phyloP scores from a whole-genome alignment of 1,284 basidiomycete genomes.

The Trametes polyzona region DNA sequence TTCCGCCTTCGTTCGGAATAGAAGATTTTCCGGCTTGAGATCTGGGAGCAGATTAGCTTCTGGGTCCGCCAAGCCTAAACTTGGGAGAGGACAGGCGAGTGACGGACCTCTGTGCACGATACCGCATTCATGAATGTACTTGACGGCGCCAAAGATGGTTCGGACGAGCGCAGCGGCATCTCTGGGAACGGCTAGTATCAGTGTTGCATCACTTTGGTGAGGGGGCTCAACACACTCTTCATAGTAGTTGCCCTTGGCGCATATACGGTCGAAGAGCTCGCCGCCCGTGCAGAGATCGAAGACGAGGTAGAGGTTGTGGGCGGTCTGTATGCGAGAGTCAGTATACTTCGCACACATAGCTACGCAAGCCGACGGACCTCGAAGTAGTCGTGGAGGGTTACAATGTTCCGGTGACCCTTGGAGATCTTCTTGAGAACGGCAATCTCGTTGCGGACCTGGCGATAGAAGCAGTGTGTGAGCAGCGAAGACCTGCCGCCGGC shows the following conservation, averaged over 20 bases:
- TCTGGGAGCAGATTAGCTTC: constrained; percentile 49
- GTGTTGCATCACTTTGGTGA: background rate
- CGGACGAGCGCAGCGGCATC: constrained; percentile 92
- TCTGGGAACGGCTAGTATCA: constrained; percentile 42
- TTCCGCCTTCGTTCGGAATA: constrained; percentile 90
- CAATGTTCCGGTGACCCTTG: constrained; percentile 87
- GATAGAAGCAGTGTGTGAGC: constrained; percentile 1
- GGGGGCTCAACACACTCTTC: constrained; percentile 68
- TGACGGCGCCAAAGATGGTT: constrained; percentile 86
- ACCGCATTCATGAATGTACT: constrained; percentile 90
- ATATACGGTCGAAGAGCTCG: constrained; percentile 98
- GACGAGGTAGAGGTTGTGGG: constrained; percentile 93
- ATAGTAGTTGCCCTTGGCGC: constrained; percentile 96
- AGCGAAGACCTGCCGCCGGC: background rate
- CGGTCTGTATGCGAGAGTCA: constrained; percentile 56
- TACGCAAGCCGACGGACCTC: constrained; percentile 61
- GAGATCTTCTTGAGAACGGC: constrained; percentile 94
- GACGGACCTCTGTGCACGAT: constrained; percentile 95
- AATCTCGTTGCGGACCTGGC: constrained; percentile 94
- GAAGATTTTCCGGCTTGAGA: constrained; percentile 95
- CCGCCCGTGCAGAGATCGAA: constrained; percentile 98
- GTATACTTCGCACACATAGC: background rate
- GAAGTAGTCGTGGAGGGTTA: constrained; percentile 96
- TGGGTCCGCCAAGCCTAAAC: background rate
- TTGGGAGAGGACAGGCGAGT: background rate